phyloP scores from a whole-genome alignment of 2,329 filamentous ascomycete genomes.

The Rhynchosporium secalis region DNA sequence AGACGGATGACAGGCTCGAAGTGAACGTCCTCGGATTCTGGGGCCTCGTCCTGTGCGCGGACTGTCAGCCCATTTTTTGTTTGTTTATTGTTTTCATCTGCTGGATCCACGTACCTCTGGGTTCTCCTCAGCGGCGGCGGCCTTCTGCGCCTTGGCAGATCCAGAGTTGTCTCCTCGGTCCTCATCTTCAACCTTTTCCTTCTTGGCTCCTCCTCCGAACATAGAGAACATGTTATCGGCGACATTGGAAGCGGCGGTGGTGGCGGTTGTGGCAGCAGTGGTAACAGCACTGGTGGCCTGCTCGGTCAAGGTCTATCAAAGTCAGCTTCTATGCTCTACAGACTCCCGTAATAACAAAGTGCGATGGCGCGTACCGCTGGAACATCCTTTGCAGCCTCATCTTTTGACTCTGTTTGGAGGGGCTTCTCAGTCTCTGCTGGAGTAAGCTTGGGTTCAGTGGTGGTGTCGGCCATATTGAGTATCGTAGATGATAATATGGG shows the following conservation, averaged over 20 bases:
- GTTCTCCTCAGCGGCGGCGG: conserved; percentile 45
- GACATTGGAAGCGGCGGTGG: conserved; percentile 44
- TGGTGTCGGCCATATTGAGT: conserved; percentile 37
- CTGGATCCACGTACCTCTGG: conserved; percentile 35
- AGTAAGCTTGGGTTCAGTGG: conserved; percentile 42
- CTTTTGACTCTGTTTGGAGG: conserved; percentile 26
- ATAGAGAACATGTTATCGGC: conserved; percentile 83
- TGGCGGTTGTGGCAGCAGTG: conserved; percentile 44
- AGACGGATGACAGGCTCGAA: conserved; percentile 96
- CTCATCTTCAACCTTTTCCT: conserved; percentile 85
- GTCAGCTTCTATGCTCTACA: conserved; percentile 21
- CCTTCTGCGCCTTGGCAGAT: conserved; percentile 77
- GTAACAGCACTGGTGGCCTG: conserved; percentile 42
- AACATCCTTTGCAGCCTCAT: conserved; percentile 31
- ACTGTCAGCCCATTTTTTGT: conserved; percentile 25
- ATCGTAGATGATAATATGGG: conserved; percentile 19
- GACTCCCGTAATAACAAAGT: neutral
- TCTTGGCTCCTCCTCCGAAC: conserved; percentile 97
- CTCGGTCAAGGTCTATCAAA: conserved; percentile 36
- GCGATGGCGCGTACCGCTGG: conserved; percentile 29
- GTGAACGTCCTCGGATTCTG: conserved; percentile 89
- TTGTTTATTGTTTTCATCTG: conserved; percentile 5
- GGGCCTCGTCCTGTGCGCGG: conserved; percentile 62
- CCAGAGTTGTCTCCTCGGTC: conserved; percentile 86
- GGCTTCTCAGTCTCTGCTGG: conserved; percentile 47